phyloP scores from a whole-genome alignment of 2,329 filamentous ascomycete species.

The Venturia aucupariae region DNA sequence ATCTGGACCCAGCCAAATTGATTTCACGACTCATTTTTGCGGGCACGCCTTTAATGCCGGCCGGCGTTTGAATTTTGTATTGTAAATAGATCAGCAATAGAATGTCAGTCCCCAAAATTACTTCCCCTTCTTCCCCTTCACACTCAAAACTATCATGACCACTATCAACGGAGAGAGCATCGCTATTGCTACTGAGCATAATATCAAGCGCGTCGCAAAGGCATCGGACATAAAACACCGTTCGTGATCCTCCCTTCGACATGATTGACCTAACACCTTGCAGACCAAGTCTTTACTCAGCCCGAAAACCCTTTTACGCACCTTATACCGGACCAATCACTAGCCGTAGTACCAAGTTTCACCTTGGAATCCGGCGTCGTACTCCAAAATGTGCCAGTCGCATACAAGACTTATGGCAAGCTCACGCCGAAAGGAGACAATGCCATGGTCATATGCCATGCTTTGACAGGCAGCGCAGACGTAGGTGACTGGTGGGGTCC shows the following conservation, averaged over 20 bases:
- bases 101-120: neutral
- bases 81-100: neutral
- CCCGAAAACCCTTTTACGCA: slow-evolving; percentile 84
- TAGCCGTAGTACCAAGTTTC: slow-evolving; percentile 80
- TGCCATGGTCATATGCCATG: slow-evolving; percentile 66
- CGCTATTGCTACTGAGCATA: neutral
- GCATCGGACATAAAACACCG: neutral
- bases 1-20: neutral
- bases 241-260: neutral
- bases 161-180: slow-evolving; percentile 5
- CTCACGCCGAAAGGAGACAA: slow-evolving; percentile 50
- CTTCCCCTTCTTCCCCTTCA: neutral
- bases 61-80: neutral
- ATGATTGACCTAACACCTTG: neutral
- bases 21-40: neutral
- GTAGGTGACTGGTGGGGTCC: slow-evolving; percentile 86
- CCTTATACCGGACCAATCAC: slow-evolving; percentile 80
- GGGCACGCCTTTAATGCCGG: neutral
- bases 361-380: slow-evolving; percentile 86
- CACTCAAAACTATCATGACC: neutral
- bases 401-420: slow-evolving; percentile 53
- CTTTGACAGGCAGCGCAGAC: slow-evolving; percentile 75
- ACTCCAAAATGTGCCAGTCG: slow-evolving; percentile 62
- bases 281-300: slow-evolving; percentile 45
- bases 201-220: neutral